These are phyloP conservation scores for Xylariales sp. DNA, from an alignment of 2,329 filamentous ascomycete genomes.

Conservation along the genomic window DNA sequence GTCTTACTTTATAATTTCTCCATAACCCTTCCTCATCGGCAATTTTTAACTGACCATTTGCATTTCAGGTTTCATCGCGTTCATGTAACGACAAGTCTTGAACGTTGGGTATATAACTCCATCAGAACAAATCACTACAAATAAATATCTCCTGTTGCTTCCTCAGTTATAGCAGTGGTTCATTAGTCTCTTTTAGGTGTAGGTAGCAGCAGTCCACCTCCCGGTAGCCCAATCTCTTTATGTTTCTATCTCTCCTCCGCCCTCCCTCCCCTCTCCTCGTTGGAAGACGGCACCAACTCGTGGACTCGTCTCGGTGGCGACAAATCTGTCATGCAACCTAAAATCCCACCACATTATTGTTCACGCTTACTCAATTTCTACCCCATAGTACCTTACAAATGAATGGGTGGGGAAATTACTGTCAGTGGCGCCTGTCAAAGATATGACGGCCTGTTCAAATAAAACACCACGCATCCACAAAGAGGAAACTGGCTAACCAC, in stretches of 20 bases:
- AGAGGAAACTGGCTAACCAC: slow-evolving; percentile 36
- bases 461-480: slow-evolving; percentile 32
- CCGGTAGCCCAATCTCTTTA: slow-evolving; percentile 17
- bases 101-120: slow-evolving; percentile 20
- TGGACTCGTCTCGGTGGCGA: slow-evolving; percentile 14
- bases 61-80: slow-evolving; percentile 22
- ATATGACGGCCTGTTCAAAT: slow-evolving; percentile 45
- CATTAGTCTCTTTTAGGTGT: slow-evolving; percentile 22
- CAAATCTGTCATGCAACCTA: slow-evolving; percentile 13
- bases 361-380: slow-evolving; percentile 29
- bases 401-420: slow-evolving; percentile 16
- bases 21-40: slow-evolving; percentile 2
- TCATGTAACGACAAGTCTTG: slow-evolving; percentile 13
- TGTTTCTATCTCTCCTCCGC: neutral
- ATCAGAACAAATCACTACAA: slow-evolving; percentile 5
- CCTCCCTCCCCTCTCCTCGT: neutral
- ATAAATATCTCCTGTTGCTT: slow-evolving; percentile 11
- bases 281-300: neutral
- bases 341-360: slow-evolving; percentile 1
- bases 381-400: slow-evolving; percentile 18
- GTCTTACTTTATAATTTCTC: slow-evolving; percentile 11
- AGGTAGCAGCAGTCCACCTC: slow-evolving; percentile 29
- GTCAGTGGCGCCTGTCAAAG: slow-evolving; percentile 32
- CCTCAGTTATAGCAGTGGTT: slow-evolving; percentile 13
- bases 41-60: slow-evolving; percentile 26